Conservation (phyloP, 176 grass and related monocot species). For the barley (Hordeum vulgare) region MorexV3_pseudomolecules_assembly NC_058522.1:379193497-379193996, state of each 20-base stretch:
- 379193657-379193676: neutral
- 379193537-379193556: neutral
- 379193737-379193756: conserved; percentile 94
- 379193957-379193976: neutral
- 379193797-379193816: conserved; percentile 82
- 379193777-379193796: conserved; percentile 87
- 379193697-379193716: neutral
- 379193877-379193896: neutral
- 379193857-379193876: neutral
- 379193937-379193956: neutral
- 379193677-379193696: neutral
- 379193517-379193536: neutral
- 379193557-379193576: neutral
- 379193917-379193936: neutral
- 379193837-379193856: neutral
- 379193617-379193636: neutral
- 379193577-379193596: neutral
- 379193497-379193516: neutral
- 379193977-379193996: neutral
- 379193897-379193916: neutral
- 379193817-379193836: conserved; percentile 59
- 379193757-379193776: conserved; percentile 81
- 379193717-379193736: conserved; percentile 70
- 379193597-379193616: neutral
- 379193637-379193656: neutral